phyloP scores from a whole-genome alignment of 2,329 filamentous ascomycete genomes.

The Fusarium miscanthi region DNA sequence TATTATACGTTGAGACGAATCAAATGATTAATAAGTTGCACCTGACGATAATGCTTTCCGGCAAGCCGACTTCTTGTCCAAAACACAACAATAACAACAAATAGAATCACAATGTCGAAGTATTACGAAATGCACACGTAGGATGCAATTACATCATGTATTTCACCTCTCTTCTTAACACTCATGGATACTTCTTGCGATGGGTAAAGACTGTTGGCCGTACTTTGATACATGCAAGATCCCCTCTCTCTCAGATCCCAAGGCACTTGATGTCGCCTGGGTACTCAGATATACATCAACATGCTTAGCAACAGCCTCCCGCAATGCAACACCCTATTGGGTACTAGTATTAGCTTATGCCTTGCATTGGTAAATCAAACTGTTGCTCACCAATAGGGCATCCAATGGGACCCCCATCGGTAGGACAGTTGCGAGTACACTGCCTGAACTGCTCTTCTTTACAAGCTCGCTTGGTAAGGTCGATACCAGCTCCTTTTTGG shows the following conservation, averaged over 20 bases:
- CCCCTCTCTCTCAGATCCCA: accelerated
- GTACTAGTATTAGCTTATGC: neutral
- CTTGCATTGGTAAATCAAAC: neutral
- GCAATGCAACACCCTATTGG: neutral
- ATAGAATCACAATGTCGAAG: neutral
- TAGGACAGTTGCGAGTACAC: neutral
- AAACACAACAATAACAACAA: neutral
- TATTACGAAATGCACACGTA: neutral
- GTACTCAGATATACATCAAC: neutral
- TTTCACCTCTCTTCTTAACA: neutral
- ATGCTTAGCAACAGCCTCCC: no score
- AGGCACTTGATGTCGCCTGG: neutral
- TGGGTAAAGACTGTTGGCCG: neutral
- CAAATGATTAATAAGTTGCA: neutral
- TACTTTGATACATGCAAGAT: neutral
- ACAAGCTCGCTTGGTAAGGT: neutral
- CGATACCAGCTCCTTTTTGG: no score
- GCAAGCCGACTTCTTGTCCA: accelerated
- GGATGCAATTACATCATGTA: neutral
- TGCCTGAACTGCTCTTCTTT: neutral
- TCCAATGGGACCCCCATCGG: neutral
- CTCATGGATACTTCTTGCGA: neutral
- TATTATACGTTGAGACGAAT: neutral
- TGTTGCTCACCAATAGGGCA: neutral
- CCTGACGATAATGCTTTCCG: neutral